Conservation (phyloP, 345 rosid genomes). For the Mercurialis annua region DNA sequence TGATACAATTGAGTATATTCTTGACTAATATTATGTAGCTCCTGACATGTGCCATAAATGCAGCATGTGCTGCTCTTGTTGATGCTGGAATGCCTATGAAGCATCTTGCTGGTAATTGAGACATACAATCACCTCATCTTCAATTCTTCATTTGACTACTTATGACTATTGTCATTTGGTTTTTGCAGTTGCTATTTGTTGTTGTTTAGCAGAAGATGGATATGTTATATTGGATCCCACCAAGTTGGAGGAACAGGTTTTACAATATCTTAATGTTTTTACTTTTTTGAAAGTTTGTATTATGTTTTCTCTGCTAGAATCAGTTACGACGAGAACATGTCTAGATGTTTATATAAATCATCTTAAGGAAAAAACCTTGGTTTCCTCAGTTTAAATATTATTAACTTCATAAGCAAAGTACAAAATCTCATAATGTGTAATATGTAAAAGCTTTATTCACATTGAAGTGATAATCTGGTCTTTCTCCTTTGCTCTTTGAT, state of each 20-base stretch:
- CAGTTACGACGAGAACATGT: neutral
- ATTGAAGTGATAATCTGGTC: neutral
- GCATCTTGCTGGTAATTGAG: conserved; percentile 75
- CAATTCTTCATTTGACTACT: neutral
- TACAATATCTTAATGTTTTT: neutral
- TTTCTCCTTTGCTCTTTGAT: neutral
- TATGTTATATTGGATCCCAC: conserved; percentile 69
- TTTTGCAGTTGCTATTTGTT: conserved; percentile 78
- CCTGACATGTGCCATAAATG: conserved; percentile 90
- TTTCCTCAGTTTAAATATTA: neutral
- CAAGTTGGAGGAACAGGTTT: conserved; percentile 88
- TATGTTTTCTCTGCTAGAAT: neutral
- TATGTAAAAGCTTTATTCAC: neutral
- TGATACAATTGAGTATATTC: conserved; percentile 25
- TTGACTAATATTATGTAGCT: conserved; percentile 58
- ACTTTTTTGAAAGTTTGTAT: neutral
- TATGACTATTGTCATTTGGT: conserved; percentile 13
- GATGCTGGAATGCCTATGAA: conserved; percentile 95
- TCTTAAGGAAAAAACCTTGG: neutral
- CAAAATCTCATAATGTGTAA: neutral
- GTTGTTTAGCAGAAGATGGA: conserved; percentile 67
- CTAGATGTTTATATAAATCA: neutral
- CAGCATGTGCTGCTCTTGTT: conserved; percentile 90
- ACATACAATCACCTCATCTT: conserved; percentile 5
- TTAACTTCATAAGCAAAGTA: neutral